These are phyloP conservation scores for Cardiosporidium cionae DNA, from an alignment of 169 alveolate genomes.

Conservation along the genomic window DNA sequence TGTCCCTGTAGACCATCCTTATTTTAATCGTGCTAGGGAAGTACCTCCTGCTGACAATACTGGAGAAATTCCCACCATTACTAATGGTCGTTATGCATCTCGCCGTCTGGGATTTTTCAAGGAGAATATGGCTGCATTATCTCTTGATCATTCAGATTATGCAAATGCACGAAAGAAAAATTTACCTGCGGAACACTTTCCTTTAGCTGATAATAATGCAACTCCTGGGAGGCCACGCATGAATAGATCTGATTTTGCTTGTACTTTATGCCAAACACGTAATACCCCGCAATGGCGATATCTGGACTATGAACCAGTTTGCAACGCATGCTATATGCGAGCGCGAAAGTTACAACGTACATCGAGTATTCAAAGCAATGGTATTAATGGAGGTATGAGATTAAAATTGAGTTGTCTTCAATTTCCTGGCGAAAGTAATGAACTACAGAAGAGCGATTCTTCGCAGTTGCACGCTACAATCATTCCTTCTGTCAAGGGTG, in stretches of 20 bases:
- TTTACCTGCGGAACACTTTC: neutral
- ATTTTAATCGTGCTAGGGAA: neutral
- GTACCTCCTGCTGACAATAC: neutral
- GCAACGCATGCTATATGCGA: constrained; percentile 64
- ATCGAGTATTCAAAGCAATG: too few species aligned
- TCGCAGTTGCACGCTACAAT: too few species aligned
- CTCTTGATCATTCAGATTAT: neutral
- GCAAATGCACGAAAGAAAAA: too few species aligned
- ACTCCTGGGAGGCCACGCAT: neutral
- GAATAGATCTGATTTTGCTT: neutral
- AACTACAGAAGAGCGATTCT: too few species aligned
- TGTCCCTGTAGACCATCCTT: neutral
- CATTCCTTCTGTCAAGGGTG: too few species aligned
- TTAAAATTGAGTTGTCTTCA: too few species aligned
- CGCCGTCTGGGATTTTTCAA: too few species aligned
- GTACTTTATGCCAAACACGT: constrained; percentile 6
- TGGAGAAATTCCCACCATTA: neutral
- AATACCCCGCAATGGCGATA: constrained; percentile 60
- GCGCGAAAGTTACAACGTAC: constrained; percentile 40
- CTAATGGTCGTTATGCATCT: too few species aligned
- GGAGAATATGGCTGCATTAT: neutral
- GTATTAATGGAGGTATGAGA: too few species aligned
- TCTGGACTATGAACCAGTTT: constrained; percentile 49
- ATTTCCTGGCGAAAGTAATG: too few species aligned
- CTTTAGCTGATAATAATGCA: neutral